These are phyloP conservation scores for Abortiporus biennis DNA, from an alignment of 1,284 basidiomycete species.

Conservation along the genomic window DNA sequence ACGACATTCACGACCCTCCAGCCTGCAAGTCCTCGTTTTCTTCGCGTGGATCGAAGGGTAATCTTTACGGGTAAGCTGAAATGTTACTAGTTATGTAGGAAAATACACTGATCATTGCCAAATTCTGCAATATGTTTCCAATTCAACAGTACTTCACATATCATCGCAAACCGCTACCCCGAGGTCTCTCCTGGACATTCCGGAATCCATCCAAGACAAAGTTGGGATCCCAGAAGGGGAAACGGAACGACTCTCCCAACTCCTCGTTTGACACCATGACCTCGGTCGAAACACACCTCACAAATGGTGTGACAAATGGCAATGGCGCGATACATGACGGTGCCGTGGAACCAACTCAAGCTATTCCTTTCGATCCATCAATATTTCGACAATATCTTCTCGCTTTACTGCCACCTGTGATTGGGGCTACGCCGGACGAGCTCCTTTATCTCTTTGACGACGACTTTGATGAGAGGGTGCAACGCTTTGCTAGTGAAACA, in stretches of 20 bases:
- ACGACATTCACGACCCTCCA: constrained; percentile 4
- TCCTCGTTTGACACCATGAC: constrained; percentile 16
- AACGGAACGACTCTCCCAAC: constrained; percentile 1
- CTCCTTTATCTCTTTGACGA: constrained; percentile 66
- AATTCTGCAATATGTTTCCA: constrained; percentile 10
- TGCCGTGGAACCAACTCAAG: constrained; percentile 16
- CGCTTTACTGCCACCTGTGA: constrained; percentile 67
- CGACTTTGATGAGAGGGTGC: constrained; percentile 69
- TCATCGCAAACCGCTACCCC: constrained; percentile 16
- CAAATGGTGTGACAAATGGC: constrained; percentile 14
- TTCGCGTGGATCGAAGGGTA: constrained; percentile 7
- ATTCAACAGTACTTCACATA: constrained; percentile 15
- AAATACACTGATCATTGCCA: background rate
- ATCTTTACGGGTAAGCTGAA: constrained; percentile 5
- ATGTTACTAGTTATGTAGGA: background rate
- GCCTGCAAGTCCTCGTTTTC: background rate
- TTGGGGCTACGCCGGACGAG: constrained; percentile 59
- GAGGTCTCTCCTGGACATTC: constrained; percentile 16
- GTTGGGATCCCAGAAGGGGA: constrained; percentile 9
- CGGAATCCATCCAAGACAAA: constrained; percentile 14
- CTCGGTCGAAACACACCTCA: constrained; percentile 19
- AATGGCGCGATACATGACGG: constrained; percentile 18
- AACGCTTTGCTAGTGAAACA: constrained; percentile 68
- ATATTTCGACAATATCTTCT: constrained; percentile 64
- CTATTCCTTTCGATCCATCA: constrained; percentile 48